Percentiles rank a stretch among this genome's conserved stretches.
Conservation (phyloP, 495 filamentous ascomycete genomes). For the Penicillium flavigenum region DNA sequence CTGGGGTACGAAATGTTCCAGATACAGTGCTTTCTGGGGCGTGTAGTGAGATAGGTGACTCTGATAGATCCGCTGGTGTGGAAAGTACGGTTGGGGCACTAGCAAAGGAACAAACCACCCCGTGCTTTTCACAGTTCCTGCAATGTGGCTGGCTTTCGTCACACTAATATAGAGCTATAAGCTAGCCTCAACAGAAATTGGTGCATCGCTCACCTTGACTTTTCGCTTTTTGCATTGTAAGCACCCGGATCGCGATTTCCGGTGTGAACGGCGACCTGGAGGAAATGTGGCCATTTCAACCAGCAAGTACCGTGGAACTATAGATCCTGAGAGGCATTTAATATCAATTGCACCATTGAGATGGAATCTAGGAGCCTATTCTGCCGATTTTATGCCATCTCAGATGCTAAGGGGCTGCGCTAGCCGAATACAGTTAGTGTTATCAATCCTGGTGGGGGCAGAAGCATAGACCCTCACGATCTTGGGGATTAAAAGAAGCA, state of each 20-base stretch:
- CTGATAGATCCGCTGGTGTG: background rate
- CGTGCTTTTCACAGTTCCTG: constrained; percentile 13
- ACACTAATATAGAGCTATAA: constrained; percentile 8
- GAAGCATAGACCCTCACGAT: background rate
- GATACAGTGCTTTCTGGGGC: constrained; percentile 7
- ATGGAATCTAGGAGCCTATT: constrained; percentile 1
- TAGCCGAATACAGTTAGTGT: constrained; percentile 4
- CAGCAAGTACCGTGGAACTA: background rate
- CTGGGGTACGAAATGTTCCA: background rate
- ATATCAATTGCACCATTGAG: background rate
- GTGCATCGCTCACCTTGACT: constrained; percentile 13
- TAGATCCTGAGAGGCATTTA: background rate
- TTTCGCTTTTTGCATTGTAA: constrained; percentile 18
- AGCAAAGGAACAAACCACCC: constrained; percentile 17
- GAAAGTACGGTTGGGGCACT: background rate
- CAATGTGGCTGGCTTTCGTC: constrained; percentile 13
- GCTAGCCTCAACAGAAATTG: background rate
- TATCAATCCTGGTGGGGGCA: background rate
- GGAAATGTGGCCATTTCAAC: constrained; percentile 4
- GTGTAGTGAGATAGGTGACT: constrained; percentile 2
- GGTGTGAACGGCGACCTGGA: constrained; percentile 17
- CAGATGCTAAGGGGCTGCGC: background rate
- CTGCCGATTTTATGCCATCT: background rate
- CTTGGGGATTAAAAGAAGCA: background rate
- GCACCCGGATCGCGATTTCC: constrained; percentile 16